Conservation (phyloP, 768 basidiomycete species). For the Candolleomyces eurysporus region DNA sequence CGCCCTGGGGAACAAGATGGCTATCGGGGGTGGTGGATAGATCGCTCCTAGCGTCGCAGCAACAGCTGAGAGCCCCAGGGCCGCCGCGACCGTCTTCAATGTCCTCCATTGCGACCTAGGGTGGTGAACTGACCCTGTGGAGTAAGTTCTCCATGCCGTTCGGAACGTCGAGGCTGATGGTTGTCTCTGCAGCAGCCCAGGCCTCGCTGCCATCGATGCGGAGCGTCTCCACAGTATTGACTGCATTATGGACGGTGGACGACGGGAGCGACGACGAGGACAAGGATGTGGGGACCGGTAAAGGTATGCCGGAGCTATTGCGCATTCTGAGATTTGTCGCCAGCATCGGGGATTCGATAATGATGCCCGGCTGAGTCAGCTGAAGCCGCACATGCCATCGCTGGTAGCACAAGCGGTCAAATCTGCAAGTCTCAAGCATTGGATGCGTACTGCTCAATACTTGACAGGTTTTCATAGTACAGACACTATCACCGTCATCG, state of each 20-base stretch:
- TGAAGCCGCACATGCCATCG: too few relatives aligned
- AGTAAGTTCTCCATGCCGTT: conserved; percentile 10
- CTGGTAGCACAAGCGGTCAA: too few relatives aligned
- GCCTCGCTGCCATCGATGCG: neutral
- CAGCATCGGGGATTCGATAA: neutral
- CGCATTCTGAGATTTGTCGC: neutral
- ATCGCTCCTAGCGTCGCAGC: conserved; percentile 60
- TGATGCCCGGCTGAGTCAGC: too few relatives aligned
- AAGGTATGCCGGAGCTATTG: neutral
- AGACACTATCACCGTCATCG: too few relatives aligned
- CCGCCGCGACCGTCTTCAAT: conserved; percentile 26
- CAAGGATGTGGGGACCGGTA: neutral
- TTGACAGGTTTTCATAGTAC: neutral
- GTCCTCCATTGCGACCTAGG: conserved; percentile 18
- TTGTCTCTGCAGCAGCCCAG: neutral
- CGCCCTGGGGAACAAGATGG: conserved; percentile 71
- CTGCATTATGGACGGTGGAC: neutral
- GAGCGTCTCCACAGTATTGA: neutral
- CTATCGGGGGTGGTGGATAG: conserved; percentile 65
- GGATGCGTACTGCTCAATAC: neutral
- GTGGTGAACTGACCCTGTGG: conserved; percentile 8
- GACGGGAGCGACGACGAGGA: neutral
- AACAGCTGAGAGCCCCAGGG: conserved; percentile 32
- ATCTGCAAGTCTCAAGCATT: neutral
- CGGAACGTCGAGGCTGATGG: neutral